These are phyloP conservation scores for Rhodotorula sp. DNA, from an alignment of 1,284 basidiomycete genomes.

Conservation along the genomic window DNA sequence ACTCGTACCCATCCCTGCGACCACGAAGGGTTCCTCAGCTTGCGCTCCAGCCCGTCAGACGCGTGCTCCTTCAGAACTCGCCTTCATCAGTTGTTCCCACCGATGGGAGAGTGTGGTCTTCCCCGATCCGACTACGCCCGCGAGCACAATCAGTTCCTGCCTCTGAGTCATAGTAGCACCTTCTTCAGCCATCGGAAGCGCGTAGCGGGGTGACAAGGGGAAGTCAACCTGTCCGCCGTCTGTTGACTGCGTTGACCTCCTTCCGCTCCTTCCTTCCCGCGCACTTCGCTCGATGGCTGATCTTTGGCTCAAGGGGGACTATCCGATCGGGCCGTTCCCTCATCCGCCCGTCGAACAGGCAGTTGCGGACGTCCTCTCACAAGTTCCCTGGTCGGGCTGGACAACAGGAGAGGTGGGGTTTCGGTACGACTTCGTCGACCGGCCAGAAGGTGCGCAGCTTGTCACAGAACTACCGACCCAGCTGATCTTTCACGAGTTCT, in stretches of 20 bases:
- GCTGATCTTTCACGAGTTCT: neutral
- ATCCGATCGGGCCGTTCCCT: conserved; percentile 25
- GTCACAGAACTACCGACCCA: too few species aligned
- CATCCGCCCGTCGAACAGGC: conserved; percentile 26
- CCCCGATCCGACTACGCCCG: conserved; percentile 41
- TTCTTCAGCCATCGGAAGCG: neutral
- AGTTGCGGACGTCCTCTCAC: conserved; percentile 35
- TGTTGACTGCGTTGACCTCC: too few species aligned
- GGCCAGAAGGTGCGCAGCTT: conserved; percentile 23
- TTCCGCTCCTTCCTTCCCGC: neutral
- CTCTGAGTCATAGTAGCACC: too few species aligned
- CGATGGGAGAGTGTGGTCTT: conserved; percentile 17
- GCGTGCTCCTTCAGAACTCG: too few species aligned
- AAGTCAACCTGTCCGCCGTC: neutral
- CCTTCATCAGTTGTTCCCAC: too few species aligned
- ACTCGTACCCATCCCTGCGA: conserved; percentile 35
- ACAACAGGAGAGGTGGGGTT: conserved; percentile 17
- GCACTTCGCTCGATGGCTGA: conserved; percentile 10
- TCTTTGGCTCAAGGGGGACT: conserved; percentile 29
- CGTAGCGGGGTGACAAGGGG: neutral
- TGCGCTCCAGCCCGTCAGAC: too few species aligned
- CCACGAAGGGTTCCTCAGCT: neutral
- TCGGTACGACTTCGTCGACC: conserved; percentile 22
- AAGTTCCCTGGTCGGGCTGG: conserved; percentile 22
- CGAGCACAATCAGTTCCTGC: conserved; percentile 30